phyloP scores from a whole-genome alignment of 1,284 basidiomycete species.

The Cryptococcus sp. region DNA sequence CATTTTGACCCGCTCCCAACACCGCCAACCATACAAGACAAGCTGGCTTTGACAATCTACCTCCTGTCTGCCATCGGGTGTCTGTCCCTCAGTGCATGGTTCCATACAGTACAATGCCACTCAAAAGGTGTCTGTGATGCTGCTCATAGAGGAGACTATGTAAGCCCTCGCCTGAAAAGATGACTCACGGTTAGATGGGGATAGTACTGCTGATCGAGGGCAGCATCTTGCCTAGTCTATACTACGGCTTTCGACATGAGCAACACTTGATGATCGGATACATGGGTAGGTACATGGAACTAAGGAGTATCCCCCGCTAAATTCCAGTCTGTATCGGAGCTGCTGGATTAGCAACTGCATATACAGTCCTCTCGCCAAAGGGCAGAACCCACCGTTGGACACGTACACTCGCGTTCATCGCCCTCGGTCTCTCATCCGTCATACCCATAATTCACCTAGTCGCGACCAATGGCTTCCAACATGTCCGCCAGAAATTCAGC shows the following conservation, averaged over 20 bases:
- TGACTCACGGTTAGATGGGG: conserved; percentile 36
- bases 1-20: conserved; percentile 13
- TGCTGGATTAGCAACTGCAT: conserved; percentile 25
- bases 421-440: conserved; percentile 68
- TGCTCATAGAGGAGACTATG: conserved; percentile 47
- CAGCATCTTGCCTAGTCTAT: conserved; percentile 67
- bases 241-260: conserved; percentile 45
- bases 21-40: conserved; percentile 56
- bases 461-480: conserved; percentile 56
- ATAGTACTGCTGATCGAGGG: conserved; percentile 64
- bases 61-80: conserved; percentile 70
- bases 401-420: conserved; percentile 74
- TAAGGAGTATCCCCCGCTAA: conserved; percentile 6
- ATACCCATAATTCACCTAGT: conserved; percentile 68
- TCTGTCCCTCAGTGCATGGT: conserved; percentile 68
- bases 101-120: conserved; percentile 72
- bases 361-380: conserved; percentile 68
- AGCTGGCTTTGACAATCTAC: conserved; percentile 63
- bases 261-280: conserved; percentile 31
- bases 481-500: conserved; percentile 61
- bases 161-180: conserved; percentile 19
- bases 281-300: conserved; percentile 53
- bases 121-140: conserved; percentile 57
- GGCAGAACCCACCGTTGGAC: conserved; percentile 71
- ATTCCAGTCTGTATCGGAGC: conserved; percentile 21